Evolutionary conservation across 345 rosid species (phyloP), one percentile per base, ranked within the genome.

Genomic region (Eucalyptus erythrocorys): DNA sequence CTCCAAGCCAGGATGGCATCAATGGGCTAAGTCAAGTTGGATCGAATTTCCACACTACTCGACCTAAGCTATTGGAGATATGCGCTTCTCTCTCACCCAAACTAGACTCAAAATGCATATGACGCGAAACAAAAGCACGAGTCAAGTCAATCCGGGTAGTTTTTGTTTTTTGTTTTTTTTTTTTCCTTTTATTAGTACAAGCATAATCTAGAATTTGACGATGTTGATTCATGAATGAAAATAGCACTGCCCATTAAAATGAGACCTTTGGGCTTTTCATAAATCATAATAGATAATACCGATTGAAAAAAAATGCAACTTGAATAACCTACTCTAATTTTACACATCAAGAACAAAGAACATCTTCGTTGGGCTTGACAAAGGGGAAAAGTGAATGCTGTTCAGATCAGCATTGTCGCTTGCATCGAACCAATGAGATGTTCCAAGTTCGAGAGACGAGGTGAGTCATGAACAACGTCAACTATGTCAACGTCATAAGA

Each of bases 401-500:
- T 55, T 55, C 30, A 1, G 61, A 10, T 55, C 59, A 8, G 59
- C 59, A 55, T 22, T 22, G 27, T 80, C 24, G 92, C 90, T 88
- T 87, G 88, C 90, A 92, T 84, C 91, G 93, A 86, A 55, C 90
- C 88, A 17, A 92, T 64, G 43, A 93, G 48, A 90, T 43, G 34
- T n/a, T 92, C 90, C 88, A 87, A 92, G 48, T 90, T 92, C 90
- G 92, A 89, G 80, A 40, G 49, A 82, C 90, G 88, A 53, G 90
- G 47, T 30, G 89, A 47, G 89, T 91, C 80, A 49, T 89, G 80
- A 87, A 89, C n/a, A 24, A 93, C 82, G 81, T 93, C 93, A 42
- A 93, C 91, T 1, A 90, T 91, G 87, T 90, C 93, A 66, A 91
- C 87, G 34, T 87, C 93, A 84, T 89, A 92, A 68, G 89, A 85